Conservation (phyloP, 306 rosid genomes). For the Urtica urens region DNA sequence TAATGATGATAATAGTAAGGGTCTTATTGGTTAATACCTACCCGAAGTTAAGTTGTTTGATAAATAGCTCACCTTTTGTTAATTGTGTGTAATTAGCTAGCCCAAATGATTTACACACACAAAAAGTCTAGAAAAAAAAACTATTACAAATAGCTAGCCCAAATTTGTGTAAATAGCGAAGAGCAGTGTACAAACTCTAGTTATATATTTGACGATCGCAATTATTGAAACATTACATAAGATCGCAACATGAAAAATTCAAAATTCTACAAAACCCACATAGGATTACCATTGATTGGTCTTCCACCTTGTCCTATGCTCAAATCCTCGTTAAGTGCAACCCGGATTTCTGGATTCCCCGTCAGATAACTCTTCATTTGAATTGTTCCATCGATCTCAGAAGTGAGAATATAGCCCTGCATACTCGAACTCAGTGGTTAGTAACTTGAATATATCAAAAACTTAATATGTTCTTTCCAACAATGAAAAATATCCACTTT, state of each 20-base stretch:
- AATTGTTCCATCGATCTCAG: conserved; percentile 96
- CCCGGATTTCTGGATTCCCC: conserved; percentile 87
- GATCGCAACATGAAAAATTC: conserved; percentile 3
- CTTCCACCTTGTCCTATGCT: conserved; percentile 68
- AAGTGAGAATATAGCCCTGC: conserved; percentile 85
- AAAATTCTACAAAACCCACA: not conserved
- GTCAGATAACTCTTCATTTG: conserved; percentile 96
- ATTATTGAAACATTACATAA: not conserved
- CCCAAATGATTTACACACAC: too few relatives aligned
- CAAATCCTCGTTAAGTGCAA: conserved; percentile 86
- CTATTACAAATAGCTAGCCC: too few relatives aligned
- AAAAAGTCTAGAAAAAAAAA: too few relatives aligned
- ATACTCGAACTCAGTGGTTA: conserved; percentile 17
- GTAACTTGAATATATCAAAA: not conserved
- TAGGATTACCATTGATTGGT: conserved; percentile 26
- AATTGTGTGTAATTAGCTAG: too few relatives aligned
- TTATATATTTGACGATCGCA: not conserved
- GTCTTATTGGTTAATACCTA: too few relatives aligned
- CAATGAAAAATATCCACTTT: not conserved
- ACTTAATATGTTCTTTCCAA: too few relatives aligned
- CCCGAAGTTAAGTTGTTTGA: too few relatives aligned
- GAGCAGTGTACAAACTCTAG: not conserved
- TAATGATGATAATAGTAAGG: too few relatives aligned
- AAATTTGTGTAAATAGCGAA: too few relatives aligned
- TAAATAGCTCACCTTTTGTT: too few relatives aligned